Base-by-base conservation (phyloP, 805 yeast species). In the Saccharomyces kudriavzevii region DNA sequence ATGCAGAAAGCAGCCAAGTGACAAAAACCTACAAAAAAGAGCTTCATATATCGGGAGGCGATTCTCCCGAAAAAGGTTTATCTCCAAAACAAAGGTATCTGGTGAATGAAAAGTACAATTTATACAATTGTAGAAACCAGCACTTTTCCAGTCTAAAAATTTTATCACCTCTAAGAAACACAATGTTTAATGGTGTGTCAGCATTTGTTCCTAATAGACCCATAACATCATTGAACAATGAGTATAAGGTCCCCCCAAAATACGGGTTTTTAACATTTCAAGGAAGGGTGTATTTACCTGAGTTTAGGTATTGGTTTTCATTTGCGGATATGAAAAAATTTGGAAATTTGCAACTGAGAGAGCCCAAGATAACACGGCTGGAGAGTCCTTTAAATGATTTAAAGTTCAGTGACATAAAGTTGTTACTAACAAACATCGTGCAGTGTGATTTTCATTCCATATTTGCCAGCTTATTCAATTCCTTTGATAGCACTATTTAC, bases 171-270 rank as follows among this genome's bases (percentile, higher is more conserved):
- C 64, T 86, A 52, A 63, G 71, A 17, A 58, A 73, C 28, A 73
- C 86, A 0, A 64, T 70, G 53, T 79, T 80, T 59, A 89, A 85
- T 61, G 84, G 84, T 10, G 79, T 80, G n/a, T 73, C 78, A 22
- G 80, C 82, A 2, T 77, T 82, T 52, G 68, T 84, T 11, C 90
- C 90, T 0, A 65, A 72, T 49, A 71, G 75, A 43, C 74, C 67
- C 55, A 60, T 74, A n/a, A 62, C 66, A 3, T 66, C 78, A 2
- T 66, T 84, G 47, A 64, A 63, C 8, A 70, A 71, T 14, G 90
- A 84, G 63, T 84, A 84, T 56, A 57, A 66, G 14, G 64, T 70
- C 46, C 75, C 74, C 9, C 67, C 74, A 0, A 49, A 72, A 27
- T 64, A 65, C 24, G 65, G 68, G 0, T 65, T 65, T 17, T 63